Evolutionary conservation across 352 stramenopile species (phyloP), one percentile per base, ranked within the genome.

Genomic region (Phytophthora crassamura): DNA sequence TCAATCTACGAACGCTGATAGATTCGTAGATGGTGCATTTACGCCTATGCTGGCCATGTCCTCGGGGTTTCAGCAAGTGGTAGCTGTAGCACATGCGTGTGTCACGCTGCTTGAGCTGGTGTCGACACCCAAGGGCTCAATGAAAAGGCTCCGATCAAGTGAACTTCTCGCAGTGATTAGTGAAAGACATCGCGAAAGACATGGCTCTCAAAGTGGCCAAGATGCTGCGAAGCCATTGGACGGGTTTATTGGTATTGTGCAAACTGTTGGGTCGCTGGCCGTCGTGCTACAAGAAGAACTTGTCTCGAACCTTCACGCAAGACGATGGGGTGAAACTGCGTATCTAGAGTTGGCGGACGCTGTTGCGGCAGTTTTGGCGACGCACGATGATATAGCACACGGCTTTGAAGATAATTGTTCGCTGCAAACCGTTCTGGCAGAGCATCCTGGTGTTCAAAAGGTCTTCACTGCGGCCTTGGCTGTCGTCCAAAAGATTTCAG

Each of bases 91-190:
- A 15, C 64, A 69, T 40, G 35, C 75, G 7, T 73, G 55, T 18
- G 39, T 15, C 4, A 67, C 59, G 11, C 53, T 91, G 14, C 43
- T 86, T 1, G 60, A 87, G 3, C 47, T 90, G 28, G 78, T 83
- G 18, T 74, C 67, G 18, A 81, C 72, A 7, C 56, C 80, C 4
- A 88, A 88, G 41, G 80, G 74, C 33, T 77, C 77, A 12, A 80
- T 87, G 67, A 89, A 80, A 40, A 78, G 77, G 30, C 60, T 73
- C 33, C 67, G 78, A 48, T 54, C 52, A 0, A 55, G 40, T 20
- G 77, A 77, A 51, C 39, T 69, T 64, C 18, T 78, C 65, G 16
- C 30, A 41, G 14, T 20, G 18, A 20, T 20, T n/a, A 25, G n/a
- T 20, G 43, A 50, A 16, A 52, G 39, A 30, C 9, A 33, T 34